Evolutionary conservation across 495 filamentous ascomycete genomes (phyloP), one percentile per base, ranked within the genome.

Genomic region (Mycothermus thermophilus): DNA sequence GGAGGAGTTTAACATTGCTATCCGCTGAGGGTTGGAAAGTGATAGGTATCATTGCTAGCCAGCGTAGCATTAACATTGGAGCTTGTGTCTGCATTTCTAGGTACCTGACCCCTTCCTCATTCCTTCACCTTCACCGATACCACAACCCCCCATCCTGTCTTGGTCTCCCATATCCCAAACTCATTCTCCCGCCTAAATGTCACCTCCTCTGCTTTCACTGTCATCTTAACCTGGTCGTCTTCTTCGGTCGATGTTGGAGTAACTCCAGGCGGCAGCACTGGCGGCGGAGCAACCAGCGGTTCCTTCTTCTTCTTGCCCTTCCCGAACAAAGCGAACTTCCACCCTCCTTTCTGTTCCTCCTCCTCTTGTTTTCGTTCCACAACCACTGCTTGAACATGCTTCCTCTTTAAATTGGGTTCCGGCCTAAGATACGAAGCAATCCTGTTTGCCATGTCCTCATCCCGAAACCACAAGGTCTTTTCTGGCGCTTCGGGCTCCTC

Each of bases 101-200:
- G n/a, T n/a, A n/a, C n/a, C n/a, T n/a, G n/a, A n/a, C n/a, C n/a
- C n/a, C n/a, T n/a, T n/a, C n/a, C n/a, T n/a, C n/a, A n/a, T n/a
- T n/a, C n/a, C n/a, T n/a, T n/a, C n/a, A n/a, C n/a, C n/a, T n/a
- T n/a, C n/a, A n/a, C n/a, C n/a, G n/a, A n/a, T 2, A 72, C 49
- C 13, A 74, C 58, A 46, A 72, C 51, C 9, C 57, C 65, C 46
- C 57, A 71, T 0, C 70, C 71, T 1, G 43, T 56, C 38, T 48
- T 34, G n/a, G 60, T 69, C 39, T 71, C 68, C 46, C 58, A 64
- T 8, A 75, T 41, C 0, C 71, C 71, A 38, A 72, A 52, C 3
- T 61, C 58, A 38, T 70, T 75, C 53, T 69, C 63, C 27, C 45
- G 51, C 14, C 68, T 44, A 39, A 75, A 69, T 2, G 61, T 60